A percentile compares a stretch with the other conserved stretches of the same genome.
Evolutionary conservation across 768 basidiomycete species (phyloP).

Genomic region (Suillus discolor): DNA sequence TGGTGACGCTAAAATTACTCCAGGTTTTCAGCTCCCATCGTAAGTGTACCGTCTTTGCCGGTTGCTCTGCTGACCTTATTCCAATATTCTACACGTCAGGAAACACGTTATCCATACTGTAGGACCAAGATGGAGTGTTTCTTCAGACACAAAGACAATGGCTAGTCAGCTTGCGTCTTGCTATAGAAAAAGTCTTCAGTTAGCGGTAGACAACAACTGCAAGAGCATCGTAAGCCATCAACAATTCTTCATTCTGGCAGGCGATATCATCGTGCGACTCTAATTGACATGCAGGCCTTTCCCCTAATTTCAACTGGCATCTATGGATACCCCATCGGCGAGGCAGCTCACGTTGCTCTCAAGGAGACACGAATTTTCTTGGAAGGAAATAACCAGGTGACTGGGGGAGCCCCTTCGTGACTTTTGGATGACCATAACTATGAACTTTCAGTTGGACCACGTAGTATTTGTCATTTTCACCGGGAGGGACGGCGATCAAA

Average conservation of each 20-base stretch:
- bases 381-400: conserved; percentile 53
- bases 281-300: conserved; percentile 59
- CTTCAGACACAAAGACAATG: conserved; percentile 40
- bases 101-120: conserved; percentile 80
- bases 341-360: conserved; percentile 74
- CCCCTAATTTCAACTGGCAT: conserved; percentile 80
- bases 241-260: neutral
- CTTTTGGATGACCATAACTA: neutral
- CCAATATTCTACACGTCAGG: conserved; percentile 35
- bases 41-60: conserved; percentile 38
- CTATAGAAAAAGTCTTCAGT: conserved; percentile 62
- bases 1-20: conserved; percentile 79
- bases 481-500: conserved; percentile 55
- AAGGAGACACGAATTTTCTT: conserved; percentile 56
- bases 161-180: conserved; percentile 65
- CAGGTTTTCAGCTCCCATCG: conserved; percentile 77
- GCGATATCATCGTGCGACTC: neutral
- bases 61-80: neutral
- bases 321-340: conserved; percentile 75
- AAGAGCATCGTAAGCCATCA: conserved; percentile 56
- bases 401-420: conserved; percentile 4
- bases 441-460: conserved; percentile 54
- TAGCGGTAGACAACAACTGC: conserved; percentile 61
- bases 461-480: conserved; percentile 75
- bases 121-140: conserved; percentile 65